These are phyloP conservation scores for Mycena galericulata DNA, from an alignment of 768 basidiomycete genomes.

Conservation along the genomic window DNA sequence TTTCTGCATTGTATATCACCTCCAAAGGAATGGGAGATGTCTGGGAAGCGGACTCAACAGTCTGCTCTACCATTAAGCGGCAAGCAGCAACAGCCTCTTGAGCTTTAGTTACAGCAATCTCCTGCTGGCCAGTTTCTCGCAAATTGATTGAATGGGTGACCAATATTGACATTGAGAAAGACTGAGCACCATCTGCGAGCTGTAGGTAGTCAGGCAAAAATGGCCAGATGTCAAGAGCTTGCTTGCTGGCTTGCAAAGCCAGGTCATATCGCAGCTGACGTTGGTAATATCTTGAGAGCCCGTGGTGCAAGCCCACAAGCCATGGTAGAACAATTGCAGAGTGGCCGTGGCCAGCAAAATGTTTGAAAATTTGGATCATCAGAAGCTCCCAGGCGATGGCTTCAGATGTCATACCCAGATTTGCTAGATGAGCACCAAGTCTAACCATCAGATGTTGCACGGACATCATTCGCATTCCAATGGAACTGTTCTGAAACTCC, in stretches of 20 bases:
- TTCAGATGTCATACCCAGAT: neutral
- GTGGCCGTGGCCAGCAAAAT: neutral
- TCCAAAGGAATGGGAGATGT: neutral
- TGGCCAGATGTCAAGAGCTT: neutral
- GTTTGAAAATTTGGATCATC: neutral
- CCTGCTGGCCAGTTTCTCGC: neutral
- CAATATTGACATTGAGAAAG: neutral
- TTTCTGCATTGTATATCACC: neutral
- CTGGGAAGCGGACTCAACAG: neutral
- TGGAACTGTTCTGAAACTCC: neutral
- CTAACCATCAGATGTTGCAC: neutral
- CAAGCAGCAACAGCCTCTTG: conserved; percentile 1
- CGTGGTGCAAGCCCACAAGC: neutral
- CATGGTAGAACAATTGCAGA: neutral
- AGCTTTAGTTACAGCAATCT: neutral
- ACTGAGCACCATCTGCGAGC: no score
- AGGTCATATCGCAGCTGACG: neutral
- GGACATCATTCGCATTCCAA: neutral
- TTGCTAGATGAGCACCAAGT: neutral
- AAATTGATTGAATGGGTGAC: neutral
- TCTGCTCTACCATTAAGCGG: neutral
- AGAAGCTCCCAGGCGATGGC: neutral
- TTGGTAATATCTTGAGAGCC: neutral
- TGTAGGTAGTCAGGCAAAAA: neutral
- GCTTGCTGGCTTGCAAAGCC: neutral